Percentiles rank a stretch among this genome's conserved stretches.
phyloP scores from a whole-genome alignment of 441 rosid genomes.

The Erysimum cheiri region DNA sequence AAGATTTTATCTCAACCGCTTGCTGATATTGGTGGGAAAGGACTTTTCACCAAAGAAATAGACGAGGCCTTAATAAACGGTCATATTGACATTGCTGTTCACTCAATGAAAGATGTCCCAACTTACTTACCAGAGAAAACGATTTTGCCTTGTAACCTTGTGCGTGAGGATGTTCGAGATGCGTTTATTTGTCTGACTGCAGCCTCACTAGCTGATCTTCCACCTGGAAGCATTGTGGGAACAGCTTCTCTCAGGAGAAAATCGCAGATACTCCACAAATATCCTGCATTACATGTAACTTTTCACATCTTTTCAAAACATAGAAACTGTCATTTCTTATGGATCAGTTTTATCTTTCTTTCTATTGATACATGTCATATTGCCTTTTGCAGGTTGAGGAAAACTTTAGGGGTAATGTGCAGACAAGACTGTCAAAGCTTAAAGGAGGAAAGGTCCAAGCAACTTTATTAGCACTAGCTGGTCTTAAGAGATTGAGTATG shows the following conservation, averaged over 20 bases:
- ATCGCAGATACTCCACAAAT: constrained; percentile 90
- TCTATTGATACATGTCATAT: not conserved
- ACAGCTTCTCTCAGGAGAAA: constrained; percentile 97
- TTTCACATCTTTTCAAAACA: constrained; percentile 7
- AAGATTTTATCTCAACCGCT: constrained; percentile 90
- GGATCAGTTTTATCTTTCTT: constrained; percentile 3
- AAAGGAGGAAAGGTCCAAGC: constrained; percentile 86
- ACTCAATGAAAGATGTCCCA: constrained; percentile 98
- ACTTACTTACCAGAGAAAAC: constrained; percentile 88
- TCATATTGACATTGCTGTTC: constrained; percentile 95
- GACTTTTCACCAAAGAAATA: constrained; percentile 93
- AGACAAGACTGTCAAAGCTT: constrained; percentile 88
- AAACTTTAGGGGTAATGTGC: constrained; percentile 94
- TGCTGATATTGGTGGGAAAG: constrained; percentile 98
- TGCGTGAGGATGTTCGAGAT: constrained; percentile 94
- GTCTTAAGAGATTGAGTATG: constrained; percentile 92
- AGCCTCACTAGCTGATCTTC: constrained; percentile 76
- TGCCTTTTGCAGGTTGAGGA: constrained; percentile 69
- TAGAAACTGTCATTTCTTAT: constrained; percentile 13
- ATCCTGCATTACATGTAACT: constrained; percentile 72
- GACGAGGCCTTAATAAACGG: constrained; percentile 91
- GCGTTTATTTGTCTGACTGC: constrained; percentile 79
- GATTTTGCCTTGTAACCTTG: constrained; percentile 86
- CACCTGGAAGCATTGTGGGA: constrained; percentile 86
- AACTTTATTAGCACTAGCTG: constrained; percentile 92